A percentile compares a stretch with the other conserved stretches of the same genome.
phyloP scores from a whole-genome alignment of 2,329 filamentous ascomycete genomes.

The Monilinia laxa region DNA sequence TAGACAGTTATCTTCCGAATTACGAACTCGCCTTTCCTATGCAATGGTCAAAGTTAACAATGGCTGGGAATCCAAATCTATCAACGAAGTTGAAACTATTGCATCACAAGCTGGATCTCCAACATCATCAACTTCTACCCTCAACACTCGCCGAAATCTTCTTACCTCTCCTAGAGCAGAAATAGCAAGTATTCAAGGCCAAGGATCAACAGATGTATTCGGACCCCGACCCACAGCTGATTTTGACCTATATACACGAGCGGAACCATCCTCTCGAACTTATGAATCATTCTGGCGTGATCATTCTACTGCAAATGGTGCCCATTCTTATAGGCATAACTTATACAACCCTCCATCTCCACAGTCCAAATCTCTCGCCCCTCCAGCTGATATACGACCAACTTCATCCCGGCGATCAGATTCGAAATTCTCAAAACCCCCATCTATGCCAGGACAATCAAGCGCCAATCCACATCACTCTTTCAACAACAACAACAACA shows the following conservation, averaged over 20 bases:
- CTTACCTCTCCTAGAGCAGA: slow-evolving; percentile 55
- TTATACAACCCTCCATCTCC: slow-evolving; percentile 44
- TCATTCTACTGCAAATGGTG: slow-evolving; percentile 39
- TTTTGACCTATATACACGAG: slow-evolving; percentile 41
- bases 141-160: slow-evolving; percentile 52
- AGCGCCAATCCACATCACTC: slow-evolving; percentile 14
- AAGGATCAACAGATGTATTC: slow-evolving; percentile 26
- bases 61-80: slow-evolving; percentile 77
- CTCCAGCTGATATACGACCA: slow-evolving; percentile 43
- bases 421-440: slow-evolving; percentile 38
- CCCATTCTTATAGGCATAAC: slow-evolving; percentile 11
- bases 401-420: slow-evolving; percentile 37
- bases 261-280: slow-evolving; percentile 38
- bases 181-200: slow-evolving; percentile 41
- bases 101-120: slow-evolving; percentile 68
- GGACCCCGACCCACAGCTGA: slow-evolving; percentile 30
- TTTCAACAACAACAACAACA: slow-evolving; percentile 21
- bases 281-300: slow-evolving; percentile 51
- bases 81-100: slow-evolving; percentile 74
- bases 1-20: slow-evolving; percentile 51
- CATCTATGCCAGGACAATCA: slow-evolving; percentile 31
- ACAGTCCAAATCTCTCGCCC: slow-evolving; percentile 46
- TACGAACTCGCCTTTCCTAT: slow-evolving; percentile 83
- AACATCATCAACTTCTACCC: slow-evolving; percentile 56
- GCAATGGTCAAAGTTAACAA: slow-evolving; percentile 92